Base-by-base conservation (phyloP, 768 basidiomycete species). In the Mycena galopus region DNA sequence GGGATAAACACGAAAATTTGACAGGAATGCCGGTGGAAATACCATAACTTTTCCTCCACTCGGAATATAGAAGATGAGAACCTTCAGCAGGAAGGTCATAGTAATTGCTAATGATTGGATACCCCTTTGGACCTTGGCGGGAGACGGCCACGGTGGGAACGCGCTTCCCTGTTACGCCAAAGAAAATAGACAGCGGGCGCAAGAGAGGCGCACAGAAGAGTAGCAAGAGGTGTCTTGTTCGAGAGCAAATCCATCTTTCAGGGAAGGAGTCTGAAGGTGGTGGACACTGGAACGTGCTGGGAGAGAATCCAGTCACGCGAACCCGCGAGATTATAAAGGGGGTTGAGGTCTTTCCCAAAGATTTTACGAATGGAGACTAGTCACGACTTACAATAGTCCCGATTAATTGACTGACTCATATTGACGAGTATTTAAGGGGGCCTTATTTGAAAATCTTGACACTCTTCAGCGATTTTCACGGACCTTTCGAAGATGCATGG, bases 51-150 rank as follows among this genome's bases (percentile, higher is more conserved):
- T 60, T 60, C 35, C 29, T 42, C 59, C 59, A 60, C 59, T 60
- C 35, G 27, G 59, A 37, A 60, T 39, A 60, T 60, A 23, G 35
- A 39, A 60, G 35, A 37, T 42, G 39, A 37, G 59, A 60, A 23
- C 39, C 35, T 23, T 42, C 39, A 16, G 59, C 59, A 37, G 59
- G 59, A 23, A 60, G 35, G 37, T 60, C 59, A 27, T 39, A 60
- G 29, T 39, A 60, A 42, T 60, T 60, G 59, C 59, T 37, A 60
- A 60, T 60, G 29, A 60, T 37, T 39, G 59, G 59, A 60, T 60
- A 60, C 25, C 59, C 59, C 39, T 60, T 60, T 60, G 59, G 59
- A 60, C 59, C 59, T n/a, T 39, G 59, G 59, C n/a, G 59, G 59
- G 35, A 60, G 59, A 57, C 56, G 30, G 32, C 14, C 32, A 57